These are phyloP conservation scores for Debaryomycetaceae sp. DNA, from an alignment of 1,139 yeast genomes.

Conservation along the genomic window DNA sequence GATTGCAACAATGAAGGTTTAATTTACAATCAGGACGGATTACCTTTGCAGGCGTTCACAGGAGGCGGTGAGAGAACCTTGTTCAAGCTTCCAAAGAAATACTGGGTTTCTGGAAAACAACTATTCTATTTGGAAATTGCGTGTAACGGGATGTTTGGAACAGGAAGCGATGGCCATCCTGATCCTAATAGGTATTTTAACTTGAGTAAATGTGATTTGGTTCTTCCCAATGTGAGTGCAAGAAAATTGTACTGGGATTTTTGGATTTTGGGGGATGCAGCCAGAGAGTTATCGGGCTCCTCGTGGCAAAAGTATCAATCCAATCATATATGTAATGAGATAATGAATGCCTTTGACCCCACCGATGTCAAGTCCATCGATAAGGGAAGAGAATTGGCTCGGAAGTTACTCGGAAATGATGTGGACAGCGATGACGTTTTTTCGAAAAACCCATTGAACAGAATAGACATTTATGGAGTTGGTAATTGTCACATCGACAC, in stretches of 20 bases:
- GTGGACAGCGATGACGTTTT: slow-evolving; percentile 63
- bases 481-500: slow-evolving; percentile 98
- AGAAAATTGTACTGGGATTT: slow-evolving; percentile 75
- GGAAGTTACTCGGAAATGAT: slow-evolving; percentile 58
- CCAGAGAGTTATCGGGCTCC: slow-evolving; percentile 74
- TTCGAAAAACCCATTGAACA: slow-evolving; percentile 24
- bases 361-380: slow-evolving; percentile 44
- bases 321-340: slow-evolving; percentile 67
- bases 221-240: slow-evolving; percentile 79
- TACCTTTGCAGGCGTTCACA: slow-evolving; percentile 78
- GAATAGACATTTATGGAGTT: slow-evolving; percentile 64
- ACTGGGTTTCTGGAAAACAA: slow-evolving; percentile 39
- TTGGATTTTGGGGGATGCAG: slow-evolving; percentile 87
- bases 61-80: slow-evolving; percentile 81
- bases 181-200: slow-evolving; percentile 67
- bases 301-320: slow-evolving; percentile 86
- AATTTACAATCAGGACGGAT: slow-evolving; percentile 63
- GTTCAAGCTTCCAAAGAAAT: slow-evolving; percentile 59
- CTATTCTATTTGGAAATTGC: slow-evolving; percentile 81
- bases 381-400: slow-evolving; percentile 66
- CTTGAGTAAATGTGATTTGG: slow-evolving; percentile 68
- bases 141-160: slow-evolving; percentile 94
- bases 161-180: slow-evolving; percentile 59
- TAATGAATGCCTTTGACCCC: slow-evolving; percentile 78
- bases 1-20: slow-evolving; percentile 86